A percentile compares a stretch with the other conserved stretches of the same genome.
Conservation (phyloP, 1,284 basidiomycete species). For the Leccinum variabile region DNA sequence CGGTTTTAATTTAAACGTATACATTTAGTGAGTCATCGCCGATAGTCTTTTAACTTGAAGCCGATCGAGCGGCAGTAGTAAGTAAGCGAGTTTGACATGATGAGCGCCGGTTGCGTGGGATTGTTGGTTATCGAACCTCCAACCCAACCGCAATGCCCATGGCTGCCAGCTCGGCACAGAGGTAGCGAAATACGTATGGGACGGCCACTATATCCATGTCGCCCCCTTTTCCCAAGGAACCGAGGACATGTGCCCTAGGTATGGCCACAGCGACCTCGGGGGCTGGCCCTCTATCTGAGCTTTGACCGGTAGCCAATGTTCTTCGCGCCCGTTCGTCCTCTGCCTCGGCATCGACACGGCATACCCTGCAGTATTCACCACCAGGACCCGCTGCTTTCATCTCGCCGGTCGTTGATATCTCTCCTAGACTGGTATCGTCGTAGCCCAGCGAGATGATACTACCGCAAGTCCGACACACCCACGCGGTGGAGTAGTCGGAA, state of each 20-base stretch:
- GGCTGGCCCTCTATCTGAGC: slow-evolving; percentile 37
- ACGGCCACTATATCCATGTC: slow-evolving; percentile 93
- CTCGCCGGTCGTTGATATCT: slow-evolving; percentile 51
- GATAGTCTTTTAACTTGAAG: slow-evolving; percentile 6
- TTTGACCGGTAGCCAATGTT: slow-evolving; percentile 51
- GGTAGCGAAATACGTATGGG: slow-evolving; percentile 92
- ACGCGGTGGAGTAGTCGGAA: slow-evolving; percentile 98
- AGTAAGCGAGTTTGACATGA: neutral
- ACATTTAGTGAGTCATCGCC: slow-evolving; percentile 8
- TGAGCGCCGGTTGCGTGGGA: slow-evolving; percentile 8
- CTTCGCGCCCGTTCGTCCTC: slow-evolving; percentile 57
- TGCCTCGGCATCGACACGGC: slow-evolving; percentile 68
- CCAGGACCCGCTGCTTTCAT: slow-evolving; percentile 63
- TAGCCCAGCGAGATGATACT: slow-evolving; percentile 95
- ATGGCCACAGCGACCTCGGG: slow-evolving; percentile 63
- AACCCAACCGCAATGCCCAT: slow-evolving; percentile 86
- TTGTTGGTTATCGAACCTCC: slow-evolving; percentile 49
- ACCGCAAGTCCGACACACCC: slow-evolving; percentile 97
- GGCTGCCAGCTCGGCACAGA: slow-evolving; percentile 81
- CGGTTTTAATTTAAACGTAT: slow-evolving; percentile 21
- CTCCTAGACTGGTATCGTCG: slow-evolving; percentile 77
- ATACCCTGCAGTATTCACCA: slow-evolving; percentile 93
- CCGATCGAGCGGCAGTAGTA: neutral
- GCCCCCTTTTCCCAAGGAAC: slow-evolving; percentile 60
- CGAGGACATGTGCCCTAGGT: slow-evolving; percentile 63